phyloP scores from a whole-genome alignment of 805 yeast species.

The Zygosaccharomyces rouxii region DNA sequence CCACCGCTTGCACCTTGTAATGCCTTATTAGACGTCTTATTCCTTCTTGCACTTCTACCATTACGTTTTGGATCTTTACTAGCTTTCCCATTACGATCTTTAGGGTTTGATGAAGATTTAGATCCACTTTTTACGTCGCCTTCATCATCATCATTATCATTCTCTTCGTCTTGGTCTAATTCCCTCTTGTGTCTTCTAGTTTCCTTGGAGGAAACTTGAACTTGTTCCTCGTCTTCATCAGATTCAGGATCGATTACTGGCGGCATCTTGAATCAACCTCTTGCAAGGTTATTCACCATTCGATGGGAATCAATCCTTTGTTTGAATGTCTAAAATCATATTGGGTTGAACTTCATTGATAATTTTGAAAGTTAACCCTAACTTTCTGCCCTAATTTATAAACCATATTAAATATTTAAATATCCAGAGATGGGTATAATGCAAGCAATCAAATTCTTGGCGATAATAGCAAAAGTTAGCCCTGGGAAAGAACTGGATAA shows the following conservation, averaged over 20 bases:
- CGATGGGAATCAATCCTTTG: background rate
- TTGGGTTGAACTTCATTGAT: background rate
- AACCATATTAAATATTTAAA: background rate
- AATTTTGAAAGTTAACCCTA: background rate
- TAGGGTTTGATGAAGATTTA: background rate
- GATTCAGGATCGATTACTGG: conserved; percentile 21
- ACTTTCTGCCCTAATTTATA: background rate
- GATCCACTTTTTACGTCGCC: conserved; percentile 4
- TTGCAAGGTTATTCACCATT: background rate
- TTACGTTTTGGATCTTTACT: conserved; percentile 9
- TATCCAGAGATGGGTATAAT: too few relatives aligned
- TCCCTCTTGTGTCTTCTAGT: conserved; percentile 19
- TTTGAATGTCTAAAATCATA: background rate
- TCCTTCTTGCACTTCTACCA: conserved; percentile 24
- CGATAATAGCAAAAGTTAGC: too few relatives aligned
- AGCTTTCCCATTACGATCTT: conserved; percentile 1
- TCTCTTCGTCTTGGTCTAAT: conserved; percentile 10
- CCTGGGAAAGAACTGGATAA: too few relatives aligned
- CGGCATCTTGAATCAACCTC: conserved; percentile 10
- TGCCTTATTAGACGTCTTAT: conserved; percentile 39
- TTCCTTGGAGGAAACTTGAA: conserved; percentile 18
- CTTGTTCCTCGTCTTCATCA: conserved; percentile 26
- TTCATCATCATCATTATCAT: conserved; percentile 8
- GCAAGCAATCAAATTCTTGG: background rate
- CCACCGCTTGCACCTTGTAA: conserved; percentile 69